Conservation (phyloP, 495 filamentous ascomycete species). For the Penicillium crystallinum region DNA sequence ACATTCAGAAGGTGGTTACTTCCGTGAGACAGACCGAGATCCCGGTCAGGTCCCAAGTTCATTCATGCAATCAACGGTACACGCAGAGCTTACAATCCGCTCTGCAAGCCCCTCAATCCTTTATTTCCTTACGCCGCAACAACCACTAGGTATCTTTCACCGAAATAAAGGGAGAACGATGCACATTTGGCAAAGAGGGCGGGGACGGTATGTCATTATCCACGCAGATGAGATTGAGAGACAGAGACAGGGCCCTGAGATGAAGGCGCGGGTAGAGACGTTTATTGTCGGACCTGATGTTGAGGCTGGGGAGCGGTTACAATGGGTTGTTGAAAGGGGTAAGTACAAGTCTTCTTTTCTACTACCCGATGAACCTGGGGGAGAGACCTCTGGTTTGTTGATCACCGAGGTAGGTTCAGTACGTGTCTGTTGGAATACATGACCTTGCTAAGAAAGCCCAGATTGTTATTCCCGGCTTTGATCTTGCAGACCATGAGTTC, state of each 20-base stretch:
- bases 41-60: conserved; percentile 45
- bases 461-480: conserved; percentile 62
- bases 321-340: conserved; percentile 66
- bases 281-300: conserved; percentile 58
- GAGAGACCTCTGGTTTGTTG: conserved; percentile 44
- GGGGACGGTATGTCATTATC: conserved; percentile 58
- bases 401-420: conserved; percentile 51
- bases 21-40: conserved; percentile 56
- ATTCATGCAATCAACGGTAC: conserved; percentile 20
- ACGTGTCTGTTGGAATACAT: background rate
- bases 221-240: conserved; percentile 42
- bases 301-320: conserved; percentile 51
- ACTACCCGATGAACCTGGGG: background rate
- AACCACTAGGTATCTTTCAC: conserved; percentile 55
- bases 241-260: background rate
- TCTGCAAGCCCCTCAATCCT: conserved; percentile 38
- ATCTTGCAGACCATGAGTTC: conserved; percentile 61
- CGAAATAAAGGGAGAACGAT: conserved; percentile 54
- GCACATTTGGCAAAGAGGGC: conserved; percentile 55
- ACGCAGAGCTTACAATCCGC: background rate
- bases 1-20: conserved; percentile 64
- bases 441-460: background rate
- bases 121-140: conserved; percentile 56
- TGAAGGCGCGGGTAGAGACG: conserved; percentile 48
- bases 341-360: conserved; percentile 59